Percentiles rank a stretch among this genome's conserved stretches.
phyloP scores from a whole-genome alignment of 768 basidiomycete genomes.

The Leucocoprinus birnbaumii region DNA sequence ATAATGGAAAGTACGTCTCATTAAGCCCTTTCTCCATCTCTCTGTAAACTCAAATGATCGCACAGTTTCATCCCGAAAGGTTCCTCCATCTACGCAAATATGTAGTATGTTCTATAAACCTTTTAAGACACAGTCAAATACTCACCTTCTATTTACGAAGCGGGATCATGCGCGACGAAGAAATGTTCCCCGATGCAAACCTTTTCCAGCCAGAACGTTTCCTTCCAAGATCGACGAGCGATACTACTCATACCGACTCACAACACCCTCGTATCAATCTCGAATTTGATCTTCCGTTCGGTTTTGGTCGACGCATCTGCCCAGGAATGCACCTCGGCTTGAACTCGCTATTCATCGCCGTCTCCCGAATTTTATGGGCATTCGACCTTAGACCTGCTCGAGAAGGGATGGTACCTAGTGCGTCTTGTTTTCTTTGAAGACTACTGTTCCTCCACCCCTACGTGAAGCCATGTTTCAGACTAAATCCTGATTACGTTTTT shows the following conservation, averaged over 20 bases:
- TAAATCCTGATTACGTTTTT: background rate
- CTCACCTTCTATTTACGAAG: slow-evolving; percentile 5
- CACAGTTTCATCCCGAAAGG: slow-evolving; percentile 30
- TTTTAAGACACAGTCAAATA: background rate
- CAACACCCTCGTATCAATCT: slow-evolving; percentile 7
- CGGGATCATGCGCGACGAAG: slow-evolving; percentile 21
- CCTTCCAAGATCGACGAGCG: background rate
- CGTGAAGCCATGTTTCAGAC: no score
- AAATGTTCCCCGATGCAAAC: slow-evolving; percentile 20
- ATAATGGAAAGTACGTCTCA: slow-evolving; percentile 23
- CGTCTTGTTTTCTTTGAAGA: background rate
- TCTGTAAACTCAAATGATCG: no score
- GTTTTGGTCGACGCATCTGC: slow-evolving; percentile 25
- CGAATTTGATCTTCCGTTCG: slow-evolving; percentile 19
- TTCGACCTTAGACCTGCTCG: slow-evolving; percentile 17
- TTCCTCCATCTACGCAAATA: slow-evolving; percentile 20
- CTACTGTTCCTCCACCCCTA: no score
- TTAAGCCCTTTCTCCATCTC: no score
- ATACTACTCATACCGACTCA: no score
- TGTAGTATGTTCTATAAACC: slow-evolving; percentile 18
- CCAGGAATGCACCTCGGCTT: slow-evolving; percentile 25
- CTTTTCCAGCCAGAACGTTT: slow-evolving; percentile 22
- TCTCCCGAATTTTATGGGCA: slow-evolving; percentile 22
- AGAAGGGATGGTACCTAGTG: slow-evolving; percentile 7
- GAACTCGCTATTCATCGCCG: slow-evolving; percentile 23